These are phyloP conservation scores for Chlamydomonas applanata DNA, from an alignment of 139 green algal genomes.

Conservation along the genomic window DNA sequence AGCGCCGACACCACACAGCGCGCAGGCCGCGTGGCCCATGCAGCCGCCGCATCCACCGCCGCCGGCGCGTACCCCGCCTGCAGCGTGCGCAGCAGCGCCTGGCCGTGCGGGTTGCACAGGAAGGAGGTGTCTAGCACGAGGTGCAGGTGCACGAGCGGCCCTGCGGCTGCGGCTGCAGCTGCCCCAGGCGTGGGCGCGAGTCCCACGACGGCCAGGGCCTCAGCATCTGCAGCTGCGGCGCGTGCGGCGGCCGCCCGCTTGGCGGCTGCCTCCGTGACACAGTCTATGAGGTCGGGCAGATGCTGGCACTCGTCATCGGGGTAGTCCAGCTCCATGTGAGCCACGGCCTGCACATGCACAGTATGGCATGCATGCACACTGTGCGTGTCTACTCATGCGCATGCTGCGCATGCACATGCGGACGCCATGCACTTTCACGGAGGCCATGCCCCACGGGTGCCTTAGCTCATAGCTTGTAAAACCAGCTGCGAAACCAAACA, in stretches of 20 bases:
- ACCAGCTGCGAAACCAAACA: too few relatives aligned
- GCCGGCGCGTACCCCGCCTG: background rate
- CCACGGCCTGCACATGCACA: background rate
- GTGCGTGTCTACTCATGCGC: too few relatives aligned
- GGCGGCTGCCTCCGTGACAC: background rate
- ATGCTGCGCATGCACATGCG: too few relatives aligned
- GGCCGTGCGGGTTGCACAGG: background rate
- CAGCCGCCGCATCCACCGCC: background rate
- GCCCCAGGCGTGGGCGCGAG: too few relatives aligned
- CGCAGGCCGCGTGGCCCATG: background rate
- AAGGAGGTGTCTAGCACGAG: conserved; percentile 8
- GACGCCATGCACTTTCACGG: too few relatives aligned
- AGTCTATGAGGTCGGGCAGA: conserved; percentile 13
- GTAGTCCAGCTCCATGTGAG: conserved; percentile 8
- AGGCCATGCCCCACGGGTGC: too few relatives aligned
- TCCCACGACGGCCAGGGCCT: too few relatives aligned
- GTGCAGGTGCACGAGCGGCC: background rate
- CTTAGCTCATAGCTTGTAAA: too few relatives aligned
- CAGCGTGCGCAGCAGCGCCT: conserved; percentile 7
- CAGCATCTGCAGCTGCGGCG: background rate
- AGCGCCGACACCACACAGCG: background rate
- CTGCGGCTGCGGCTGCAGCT: too few relatives aligned
- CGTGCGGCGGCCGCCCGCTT: background rate
- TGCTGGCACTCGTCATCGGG: background rate
- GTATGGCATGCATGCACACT: too few relatives aligned